Conservation (phyloP, 306 rosid species). For the Medicago truncatula region DNA sequence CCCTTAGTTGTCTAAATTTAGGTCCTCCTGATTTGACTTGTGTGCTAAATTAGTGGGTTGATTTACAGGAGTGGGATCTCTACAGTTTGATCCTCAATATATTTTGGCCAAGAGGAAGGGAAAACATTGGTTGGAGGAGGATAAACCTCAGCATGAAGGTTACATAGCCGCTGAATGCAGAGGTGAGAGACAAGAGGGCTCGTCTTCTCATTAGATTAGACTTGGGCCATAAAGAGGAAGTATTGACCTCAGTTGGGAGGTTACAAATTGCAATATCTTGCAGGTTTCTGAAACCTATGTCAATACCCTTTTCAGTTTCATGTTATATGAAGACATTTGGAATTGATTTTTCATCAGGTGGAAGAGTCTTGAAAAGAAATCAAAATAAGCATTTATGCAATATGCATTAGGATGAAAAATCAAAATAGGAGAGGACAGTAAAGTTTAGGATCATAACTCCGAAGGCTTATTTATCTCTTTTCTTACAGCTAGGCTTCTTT, state of each 20-base stretch:
- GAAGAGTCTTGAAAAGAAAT: background rate
- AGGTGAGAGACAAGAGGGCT: background rate
- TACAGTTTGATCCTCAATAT: background rate
- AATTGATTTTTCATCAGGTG: background rate
- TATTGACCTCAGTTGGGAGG: background rate
- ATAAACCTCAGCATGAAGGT: background rate
- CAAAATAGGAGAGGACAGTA: background rate
- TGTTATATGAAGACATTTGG: background rate
- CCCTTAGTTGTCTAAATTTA: too few relatives aligned
- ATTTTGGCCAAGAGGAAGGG: background rate
- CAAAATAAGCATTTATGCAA: background rate
- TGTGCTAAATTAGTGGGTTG: background rate
- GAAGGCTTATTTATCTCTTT: background rate
- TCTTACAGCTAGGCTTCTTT: too few relatives aligned
- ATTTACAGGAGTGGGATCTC: background rate
- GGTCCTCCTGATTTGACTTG: background rate
- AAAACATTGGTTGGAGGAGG: background rate
- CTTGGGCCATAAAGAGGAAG: background rate
- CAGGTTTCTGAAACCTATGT: background rate
- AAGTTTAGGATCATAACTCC: background rate
- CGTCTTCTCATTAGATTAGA: background rate
- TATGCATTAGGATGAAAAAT: background rate
- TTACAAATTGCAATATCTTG: conserved; percentile 1
- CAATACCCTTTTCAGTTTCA: background rate
- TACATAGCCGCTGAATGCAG: background rate